Percentiles rank a stretch among this genome's conserved stretches.
Evolutionary conservation across 2,329 filamentous ascomycete genomes (phyloP).

Genomic region (Fonsecaea erecta): DNA sequence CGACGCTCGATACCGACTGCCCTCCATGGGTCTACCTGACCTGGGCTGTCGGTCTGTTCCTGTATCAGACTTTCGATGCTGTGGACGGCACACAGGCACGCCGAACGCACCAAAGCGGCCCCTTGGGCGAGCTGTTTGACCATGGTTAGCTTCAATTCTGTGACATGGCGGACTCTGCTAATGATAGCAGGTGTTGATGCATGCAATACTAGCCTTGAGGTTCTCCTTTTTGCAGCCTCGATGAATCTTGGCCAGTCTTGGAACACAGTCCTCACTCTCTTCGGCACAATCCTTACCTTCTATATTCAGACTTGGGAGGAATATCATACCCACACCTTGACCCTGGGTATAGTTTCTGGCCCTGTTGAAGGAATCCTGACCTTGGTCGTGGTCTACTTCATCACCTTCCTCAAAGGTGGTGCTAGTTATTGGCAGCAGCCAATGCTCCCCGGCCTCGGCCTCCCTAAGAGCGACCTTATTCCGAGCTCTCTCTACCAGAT

Average conservation of each 20-base stretch:
- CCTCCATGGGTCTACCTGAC: slow-evolving; percentile 93
- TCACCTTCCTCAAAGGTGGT: slow-evolving; percentile 84
- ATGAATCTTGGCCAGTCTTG: slow-evolving; percentile 94
- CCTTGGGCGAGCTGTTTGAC: slow-evolving; percentile 94
- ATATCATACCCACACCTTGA: slow-evolving; percentile 96
- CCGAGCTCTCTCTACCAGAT: slow-evolving; percentile 75
- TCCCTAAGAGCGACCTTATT: slow-evolving; percentile 67
- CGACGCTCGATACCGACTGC: slow-evolving; percentile 90
- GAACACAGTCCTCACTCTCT: slow-evolving; percentile 82
- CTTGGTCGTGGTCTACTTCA: slow-evolving; percentile 76
- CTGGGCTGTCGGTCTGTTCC: slow-evolving; percentile 86
- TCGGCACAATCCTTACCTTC: slow-evolving; percentile 89
- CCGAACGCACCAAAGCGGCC: slow-evolving; percentile 88
- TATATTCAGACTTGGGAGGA: slow-evolving; percentile 99
- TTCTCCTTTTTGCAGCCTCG: slow-evolving; percentile 85
- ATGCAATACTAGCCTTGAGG: slow-evolving; percentile 91
- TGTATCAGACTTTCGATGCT: slow-evolving; percentile 98
- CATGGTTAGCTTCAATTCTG: slow-evolving; percentile 64
- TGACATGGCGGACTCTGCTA: slow-evolving; percentile 13
- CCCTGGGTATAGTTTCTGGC: slow-evolving; percentile 87
- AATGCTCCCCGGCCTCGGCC: slow-evolving; percentile 71
- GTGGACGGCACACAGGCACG: slow-evolving; percentile 93
- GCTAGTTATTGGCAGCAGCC: slow-evolving; percentile 92
- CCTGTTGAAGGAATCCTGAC: slow-evolving; percentile 93
- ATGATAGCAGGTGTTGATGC: slow-evolving; percentile 74